These are phyloP conservation scores for Trifolium subterraneum DNA, from an alignment of 306 rosid genomes.

Conservation along the genomic window DNA sequence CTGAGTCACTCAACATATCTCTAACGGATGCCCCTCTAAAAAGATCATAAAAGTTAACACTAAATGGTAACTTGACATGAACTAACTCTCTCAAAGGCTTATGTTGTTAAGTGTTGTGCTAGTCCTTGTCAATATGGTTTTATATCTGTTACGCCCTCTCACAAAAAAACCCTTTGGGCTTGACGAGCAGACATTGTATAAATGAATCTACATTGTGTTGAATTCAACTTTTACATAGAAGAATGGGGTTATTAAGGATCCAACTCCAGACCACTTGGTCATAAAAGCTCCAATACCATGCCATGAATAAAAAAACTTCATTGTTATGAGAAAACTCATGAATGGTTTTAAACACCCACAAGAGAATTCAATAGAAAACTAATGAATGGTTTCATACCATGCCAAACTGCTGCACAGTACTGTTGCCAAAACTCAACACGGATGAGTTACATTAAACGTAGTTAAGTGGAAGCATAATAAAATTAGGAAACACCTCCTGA, in stretches of 20 bases:
- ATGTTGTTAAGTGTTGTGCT: neutral
- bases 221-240: slow-evolving; percentile 1
- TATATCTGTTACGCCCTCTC: neutral
- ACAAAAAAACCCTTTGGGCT: neutral
- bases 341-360: neutral
- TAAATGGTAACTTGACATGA: neutral
- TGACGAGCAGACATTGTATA: neutral
- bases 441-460: neutral
- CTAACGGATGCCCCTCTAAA: too few relatives aligned
- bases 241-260: slow-evolving; percentile 9
- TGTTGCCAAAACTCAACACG: slow-evolving; percentile 22
- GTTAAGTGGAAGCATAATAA: neutral
- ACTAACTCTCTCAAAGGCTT: neutral
- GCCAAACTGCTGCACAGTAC: neutral
- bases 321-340: neutral
- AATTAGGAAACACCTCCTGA: neutral
- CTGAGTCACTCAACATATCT: too few relatives aligned
- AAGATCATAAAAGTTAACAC: too few relatives aligned
- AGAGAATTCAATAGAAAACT: neutral
- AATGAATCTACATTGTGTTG: neutral
- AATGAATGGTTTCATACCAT: slow-evolving; percentile 2
- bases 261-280: neutral
- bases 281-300: neutral
- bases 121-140: slow-evolving; percentile 4
- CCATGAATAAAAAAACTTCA: neutral